Conservation (phyloP, 2,329 filamentous ascomycete genomes). For the Ascochyta viciae-villosae region DNA sequence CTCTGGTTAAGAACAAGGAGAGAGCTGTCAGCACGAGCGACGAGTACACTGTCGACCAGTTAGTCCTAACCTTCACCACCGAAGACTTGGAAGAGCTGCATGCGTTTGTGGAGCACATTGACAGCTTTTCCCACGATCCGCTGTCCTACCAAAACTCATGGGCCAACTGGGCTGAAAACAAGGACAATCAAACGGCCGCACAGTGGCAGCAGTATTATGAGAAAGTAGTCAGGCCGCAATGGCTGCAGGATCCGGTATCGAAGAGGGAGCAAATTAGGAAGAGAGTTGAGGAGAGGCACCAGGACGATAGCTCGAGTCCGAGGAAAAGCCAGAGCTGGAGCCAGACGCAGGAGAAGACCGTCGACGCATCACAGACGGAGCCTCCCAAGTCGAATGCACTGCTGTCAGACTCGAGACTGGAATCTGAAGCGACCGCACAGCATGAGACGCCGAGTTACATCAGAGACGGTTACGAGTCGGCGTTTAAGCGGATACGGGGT, state of each 20-base stretch:
- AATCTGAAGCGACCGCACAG: conserved; percentile 32
- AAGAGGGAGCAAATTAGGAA: conserved; percentile 34
- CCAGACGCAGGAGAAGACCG: not conserved
- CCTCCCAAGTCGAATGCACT: not conserved
- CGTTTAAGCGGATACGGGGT: conserved; percentile 28
- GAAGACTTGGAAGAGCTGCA: conserved; percentile 45
- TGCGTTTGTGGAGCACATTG: conserved; percentile 35
- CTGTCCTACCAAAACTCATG: conserved; percentile 28
- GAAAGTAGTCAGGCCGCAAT: conserved; percentile 42
- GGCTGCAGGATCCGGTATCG: conserved; percentile 32
- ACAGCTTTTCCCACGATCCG: conserved; percentile 2
- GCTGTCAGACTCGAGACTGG: conserved; percentile 13
- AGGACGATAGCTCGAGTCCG: not conserved
- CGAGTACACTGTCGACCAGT: conserved; percentile 30
- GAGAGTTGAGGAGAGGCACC: conserved; percentile 22
- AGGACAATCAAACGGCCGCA: conserved; percentile 31
- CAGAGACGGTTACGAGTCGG: conserved; percentile 27
- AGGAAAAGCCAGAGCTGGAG: conserved; percentile 15
- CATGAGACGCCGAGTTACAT: conserved; percentile 36
- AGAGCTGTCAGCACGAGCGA: not conserved
- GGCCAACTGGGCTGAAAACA: conserved; percentile 30
- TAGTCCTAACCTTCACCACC: conserved; percentile 28
- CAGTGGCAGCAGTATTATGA: conserved; percentile 47
- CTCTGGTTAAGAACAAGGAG: conserved; percentile 1
- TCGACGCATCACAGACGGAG: not conserved